Evolutionary conservation across 176 grass and related monocot species (phyloP), one percentile per base, ranked within the genome.

Genomic region (Oryza meyeriana): DNA sequence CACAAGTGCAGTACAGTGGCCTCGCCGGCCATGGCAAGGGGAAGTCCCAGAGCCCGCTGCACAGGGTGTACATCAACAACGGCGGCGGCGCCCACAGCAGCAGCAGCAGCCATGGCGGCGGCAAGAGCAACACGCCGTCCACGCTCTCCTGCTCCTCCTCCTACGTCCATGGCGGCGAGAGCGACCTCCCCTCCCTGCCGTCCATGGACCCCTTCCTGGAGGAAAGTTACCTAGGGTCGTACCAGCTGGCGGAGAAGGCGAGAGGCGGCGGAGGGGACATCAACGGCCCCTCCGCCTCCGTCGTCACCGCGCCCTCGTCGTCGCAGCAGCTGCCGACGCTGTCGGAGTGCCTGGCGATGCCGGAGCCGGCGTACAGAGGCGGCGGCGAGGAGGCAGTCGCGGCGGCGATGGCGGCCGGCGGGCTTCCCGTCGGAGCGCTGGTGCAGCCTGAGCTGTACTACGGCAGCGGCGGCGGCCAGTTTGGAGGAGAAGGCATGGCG

Each of bases 301-400:
- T 12, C 22, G 52, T 28, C 3, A 44, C n/a, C 4, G 41, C 70
- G 38, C 64, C 79, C 10, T 8, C 64, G 10, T 22, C 79, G 5
- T 38, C 83, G 47, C 39, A 40, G 2, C 68, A 78, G 20, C 75
- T 94, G 70, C 92, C 88, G 12, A 91, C 92, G 71, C 71, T 94
- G 12, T 79, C 89, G 1, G 88, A 94, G 76, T 94, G 92, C 92
- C 69, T 94, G 61, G 81, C 89, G 48, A 91, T 94, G 86, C 85
- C 89, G 29, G 86, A 90, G n/a, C 70, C 83, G 17, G 74, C 14
- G 1, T 93, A 80, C 14, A 29, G 85, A 12, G 61, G 59, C 13
- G 76, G 41, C 0, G 41, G 36, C 0, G 34, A 17, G 4, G 74
- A 42, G 10, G 58, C 7, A 10, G 24, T 14, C 10, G 24, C n/a